A percentile compares a stretch with the other conserved stretches of the same genome.
Evolutionary conservation across 345 rosid species (phyloP).

Genomic region (Salix arbutifolia): DNA sequence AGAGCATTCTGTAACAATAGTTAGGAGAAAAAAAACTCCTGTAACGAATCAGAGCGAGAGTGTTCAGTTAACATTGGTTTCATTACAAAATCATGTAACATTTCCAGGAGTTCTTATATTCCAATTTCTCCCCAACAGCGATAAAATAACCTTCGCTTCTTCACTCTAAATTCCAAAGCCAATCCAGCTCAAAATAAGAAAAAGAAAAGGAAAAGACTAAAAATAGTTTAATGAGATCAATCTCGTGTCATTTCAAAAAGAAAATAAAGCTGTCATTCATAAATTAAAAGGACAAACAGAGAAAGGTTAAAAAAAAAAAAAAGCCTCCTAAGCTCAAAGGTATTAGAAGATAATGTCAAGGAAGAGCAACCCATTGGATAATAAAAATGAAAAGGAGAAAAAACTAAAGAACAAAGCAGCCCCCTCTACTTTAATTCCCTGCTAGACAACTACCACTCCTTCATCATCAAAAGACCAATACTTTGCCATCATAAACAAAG

Average conservation of each 20-base stretch:
- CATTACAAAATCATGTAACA: not conserved
- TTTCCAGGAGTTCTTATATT: not conserved
- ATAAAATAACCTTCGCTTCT: not conserved
- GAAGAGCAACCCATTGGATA: not conserved
- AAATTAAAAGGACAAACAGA: not conserved
- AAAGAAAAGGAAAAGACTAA: not conserved
- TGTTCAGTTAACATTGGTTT: not conserved
- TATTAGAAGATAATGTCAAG: slow-evolving; percentile 11
- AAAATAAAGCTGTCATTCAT: not conserved
- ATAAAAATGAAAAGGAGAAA: slow-evolving; percentile 9
- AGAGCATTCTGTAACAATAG: not conserved
- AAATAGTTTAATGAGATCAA: not conserved
- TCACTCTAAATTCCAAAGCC: not conserved
- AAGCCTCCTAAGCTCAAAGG: not conserved
- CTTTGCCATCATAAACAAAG: not conserved
- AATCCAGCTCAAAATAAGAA: not conserved
- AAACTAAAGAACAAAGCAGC: slow-evolving; percentile 27
- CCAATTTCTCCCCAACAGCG: not conserved
- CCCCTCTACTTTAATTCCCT: slow-evolving; percentile 19
- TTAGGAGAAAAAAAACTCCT: not conserved
- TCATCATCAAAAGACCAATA: not conserved
- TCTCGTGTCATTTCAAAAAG: not conserved
- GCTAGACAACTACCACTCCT: not conserved
- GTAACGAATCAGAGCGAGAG: not conserved
- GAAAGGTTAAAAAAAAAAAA: not conserved